Evolutionary conservation across 352 stramenopile species (phyloP).

Genomic region (Phytophthora crassamura): DNA sequence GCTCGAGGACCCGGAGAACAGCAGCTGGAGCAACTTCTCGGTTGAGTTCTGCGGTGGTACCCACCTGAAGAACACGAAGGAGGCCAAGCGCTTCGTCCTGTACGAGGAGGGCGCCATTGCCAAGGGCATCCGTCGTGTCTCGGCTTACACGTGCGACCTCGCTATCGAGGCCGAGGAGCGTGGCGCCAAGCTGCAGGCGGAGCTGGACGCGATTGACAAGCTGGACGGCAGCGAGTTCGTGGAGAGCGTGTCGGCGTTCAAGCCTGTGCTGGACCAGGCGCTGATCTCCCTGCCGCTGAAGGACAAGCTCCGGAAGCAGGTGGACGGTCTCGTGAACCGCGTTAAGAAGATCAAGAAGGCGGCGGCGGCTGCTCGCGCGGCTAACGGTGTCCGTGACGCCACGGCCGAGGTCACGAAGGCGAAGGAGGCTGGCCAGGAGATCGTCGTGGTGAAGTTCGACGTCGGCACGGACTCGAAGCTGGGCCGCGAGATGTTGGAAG

Average conservation of each 20-base stretch:
- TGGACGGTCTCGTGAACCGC: slow-evolving; percentile 75
- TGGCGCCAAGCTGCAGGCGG: slow-evolving; percentile 80
- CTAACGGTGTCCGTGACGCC: slow-evolving; percentile 74
- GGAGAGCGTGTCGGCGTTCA: slow-evolving; percentile 91
- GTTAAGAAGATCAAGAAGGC: slow-evolving; percentile 89
- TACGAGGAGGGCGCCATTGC: slow-evolving; percentile 97
- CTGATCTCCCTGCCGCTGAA: slow-evolving; percentile 94
- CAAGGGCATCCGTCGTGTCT: slow-evolving; percentile 98
- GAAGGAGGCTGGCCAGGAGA: slow-evolving; percentile 64
- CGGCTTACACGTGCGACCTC: slow-evolving; percentile 91
- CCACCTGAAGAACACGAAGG: slow-evolving; percentile 96
- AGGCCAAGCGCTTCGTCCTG: slow-evolving; percentile 97
- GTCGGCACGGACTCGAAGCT: slow-evolving; percentile 95
- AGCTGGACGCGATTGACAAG: slow-evolving; percentile 82
- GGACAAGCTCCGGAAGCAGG: slow-evolving; percentile 79
- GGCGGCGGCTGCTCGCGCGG: slow-evolving; percentile 65
- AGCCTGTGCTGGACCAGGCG: slow-evolving; percentile 87
- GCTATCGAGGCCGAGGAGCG: slow-evolving; percentile 89
- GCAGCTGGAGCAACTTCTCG: slow-evolving; percentile 91
- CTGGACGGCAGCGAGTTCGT: slow-evolving; percentile 79
- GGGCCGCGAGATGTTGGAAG: slow-evolving; percentile 94
- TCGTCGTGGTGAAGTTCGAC: slow-evolving; percentile 92
- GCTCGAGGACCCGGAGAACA: slow-evolving; percentile 90
- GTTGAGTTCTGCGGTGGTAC: slow-evolving; percentile 99
- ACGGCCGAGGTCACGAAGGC: slow-evolving; percentile 60